Evolutionary conservation across 495 filamentous ascomycete species (phyloP), one percentile per base, ranked within the genome.

Genomic region (Penicillium cinerascens): DNA sequence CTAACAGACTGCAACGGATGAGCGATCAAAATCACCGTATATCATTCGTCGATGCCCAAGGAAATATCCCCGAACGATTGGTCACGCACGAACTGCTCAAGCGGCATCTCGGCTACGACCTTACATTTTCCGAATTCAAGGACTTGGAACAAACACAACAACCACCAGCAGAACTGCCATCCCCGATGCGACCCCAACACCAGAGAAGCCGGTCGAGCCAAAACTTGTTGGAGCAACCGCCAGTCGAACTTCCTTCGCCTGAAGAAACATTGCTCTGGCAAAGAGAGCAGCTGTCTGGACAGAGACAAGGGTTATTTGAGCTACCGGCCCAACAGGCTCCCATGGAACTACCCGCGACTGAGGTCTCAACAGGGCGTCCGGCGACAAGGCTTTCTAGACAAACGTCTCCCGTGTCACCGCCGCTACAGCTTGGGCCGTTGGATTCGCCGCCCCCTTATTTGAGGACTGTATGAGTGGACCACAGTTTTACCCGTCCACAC

Each of bases 41-140:
- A 4, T 71, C 72, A 0, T 77, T 78, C 57, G 67, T 78, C 1
- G 76, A 77, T 60, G 73, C 76, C 6, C 73, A 78, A 45, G 76
- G 74, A 6, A 76, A 77, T 46, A 61, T 59, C 2, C 76, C 75
- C 0, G 76, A 78, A 48, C 60, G 75, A 21, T 71, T 69, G 46
- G 60, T 78, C n/a, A 76, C 75, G 0, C 75, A 77, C 49, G 74
- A 78, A 52, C 51, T 78, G 38, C 60, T 78, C 15, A 77, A 76
- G 56, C 54, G 73, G 18, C 75, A 78, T 65, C 60, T 77, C 4
- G 73, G 73, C 0, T 72, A 71, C 35, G 68, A 77, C 21, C 39
- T 78, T 11, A 56, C 67, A 8, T 70, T 76, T 61, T 49, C 57
- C 10, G 73, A 76, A 44, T 78, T 78, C 49, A 61, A 69, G 52